Evolutionary conservation across 495 filamentous ascomycete species (phyloP), one percentile per base, ranked within the genome.

Genomic region (Penicillium desertorum): DNA sequence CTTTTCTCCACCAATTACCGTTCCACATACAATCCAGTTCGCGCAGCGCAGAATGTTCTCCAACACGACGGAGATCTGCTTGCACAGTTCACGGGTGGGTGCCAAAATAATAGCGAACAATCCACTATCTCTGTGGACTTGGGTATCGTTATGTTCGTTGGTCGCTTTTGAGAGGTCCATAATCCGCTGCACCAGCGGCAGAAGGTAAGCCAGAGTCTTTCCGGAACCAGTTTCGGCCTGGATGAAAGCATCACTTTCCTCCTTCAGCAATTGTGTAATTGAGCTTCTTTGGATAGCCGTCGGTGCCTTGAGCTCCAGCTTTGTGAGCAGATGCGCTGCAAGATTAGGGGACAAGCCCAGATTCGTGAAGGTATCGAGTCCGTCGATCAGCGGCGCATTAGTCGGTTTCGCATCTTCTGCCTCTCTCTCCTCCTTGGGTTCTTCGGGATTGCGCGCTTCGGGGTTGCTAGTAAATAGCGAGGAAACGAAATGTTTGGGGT

Each of bases 221-320:
- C 94, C 94, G 0, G 95, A 98, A 32, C 94, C 94, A 0, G 94
- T 98, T 72, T 98, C 88, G 14, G 95, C 95, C 70, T 97, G 94
- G 25, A 98, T 88, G 66, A 97, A 98, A 16, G 93, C 94, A 78
- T 98, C 94, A 39, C 80, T 84, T 63, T 96, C 88, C 43, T 89
- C 88, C 51, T 86, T 88, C 56, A 95, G 72, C 32, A 98, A 69
- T 58, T 89, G 81, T 16, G 87, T 80, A 44, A 98, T 86, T 0
- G 91, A 88, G 45, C 86, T 87, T 61, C 90, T 94, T 72, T 98
- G 94, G 68, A 98, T 96, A 6, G 89, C 91, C 0, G 94, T 98
- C 16, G 94, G 94, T 2, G 90, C 87, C 67, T 90, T 95, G 67
- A 98, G 81, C 49, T 89, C 83, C 41, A 98, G 81, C 68, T 96